A percentile compares a stretch with the other conserved stretches of the same genome.
Conservation (phyloP, 2,329 filamentous ascomycete genomes). For the Xylariaceae sp. region DNA sequence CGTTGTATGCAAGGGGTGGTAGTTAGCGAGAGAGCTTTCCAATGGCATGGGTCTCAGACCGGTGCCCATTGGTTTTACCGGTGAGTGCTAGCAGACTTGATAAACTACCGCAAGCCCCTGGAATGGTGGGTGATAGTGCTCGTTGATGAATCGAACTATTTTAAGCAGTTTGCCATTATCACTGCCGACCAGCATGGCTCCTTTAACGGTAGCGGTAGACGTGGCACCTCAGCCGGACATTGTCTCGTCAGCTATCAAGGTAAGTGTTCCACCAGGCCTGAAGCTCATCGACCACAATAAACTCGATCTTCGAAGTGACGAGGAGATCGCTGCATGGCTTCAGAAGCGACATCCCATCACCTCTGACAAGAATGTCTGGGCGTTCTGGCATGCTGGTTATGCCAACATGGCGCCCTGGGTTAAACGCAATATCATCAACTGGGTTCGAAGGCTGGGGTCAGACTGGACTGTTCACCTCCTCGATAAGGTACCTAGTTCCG, state of each 20-base stretch:
- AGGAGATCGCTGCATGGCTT: constrained; percentile 43
- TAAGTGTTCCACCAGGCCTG: constrained; percentile 32
- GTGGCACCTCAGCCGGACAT: constrained; percentile 18
- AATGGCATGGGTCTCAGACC: background rate
- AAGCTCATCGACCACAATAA: constrained; percentile 32
- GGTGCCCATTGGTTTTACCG: background rate
- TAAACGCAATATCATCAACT: constrained; percentile 47
- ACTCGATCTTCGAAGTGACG: constrained; percentile 40
- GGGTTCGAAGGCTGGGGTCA: constrained; percentile 46
- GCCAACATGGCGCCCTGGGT: constrained; percentile 44
- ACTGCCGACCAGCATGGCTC: constrained; percentile 24
- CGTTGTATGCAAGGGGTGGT: background rate
- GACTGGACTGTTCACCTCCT: constrained; percentile 50
- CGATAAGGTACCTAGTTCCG: constrained; percentile 46
- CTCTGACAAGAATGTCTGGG: constrained; percentile 52
- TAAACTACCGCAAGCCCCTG: background rate
- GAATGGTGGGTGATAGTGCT: background rate
- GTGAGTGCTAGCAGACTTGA: background rate
- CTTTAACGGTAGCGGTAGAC: constrained; percentile 21
- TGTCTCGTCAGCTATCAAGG: constrained; percentile 16
- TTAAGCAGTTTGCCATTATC: background rate
- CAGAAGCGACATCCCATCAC: constrained; percentile 40
- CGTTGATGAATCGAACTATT: background rate
- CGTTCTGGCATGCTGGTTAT: constrained; percentile 50
- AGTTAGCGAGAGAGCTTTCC: background rate